Conservation (phyloP, 257 asterid species). For the Rhazya stricta region DNA sequence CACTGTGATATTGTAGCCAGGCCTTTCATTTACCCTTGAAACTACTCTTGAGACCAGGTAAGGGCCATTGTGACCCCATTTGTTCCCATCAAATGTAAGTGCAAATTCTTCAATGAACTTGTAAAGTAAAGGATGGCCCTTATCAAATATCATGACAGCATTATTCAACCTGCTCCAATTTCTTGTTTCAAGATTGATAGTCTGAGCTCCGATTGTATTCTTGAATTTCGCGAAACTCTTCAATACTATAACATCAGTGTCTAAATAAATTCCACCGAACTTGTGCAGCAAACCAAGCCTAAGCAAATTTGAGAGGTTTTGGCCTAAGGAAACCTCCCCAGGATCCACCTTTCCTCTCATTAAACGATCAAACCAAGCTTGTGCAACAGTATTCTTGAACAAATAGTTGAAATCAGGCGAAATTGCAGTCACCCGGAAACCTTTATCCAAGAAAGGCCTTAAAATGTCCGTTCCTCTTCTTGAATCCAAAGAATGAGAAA, state of each 20-base stretch:
- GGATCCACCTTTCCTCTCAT: conserved; percentile 55
- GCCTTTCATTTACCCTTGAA: conserved; percentile 45
- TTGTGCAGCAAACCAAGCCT: conserved; percentile 71
- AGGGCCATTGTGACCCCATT: conserved; percentile 99
- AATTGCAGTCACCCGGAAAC: conserved; percentile 53
- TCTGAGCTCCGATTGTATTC: conserved; percentile 81
- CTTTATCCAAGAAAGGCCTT: conserved; percentile 50
- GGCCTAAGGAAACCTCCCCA: conserved; percentile 81
- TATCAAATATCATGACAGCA: conserved; percentile 86
- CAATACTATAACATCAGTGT: conserved; percentile 65
- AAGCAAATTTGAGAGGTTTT: conserved; percentile 74
- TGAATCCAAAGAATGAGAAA: conserved; percentile 73
- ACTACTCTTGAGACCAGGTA: conserved; percentile 89
- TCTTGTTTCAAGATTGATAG: conserved; percentile 44
- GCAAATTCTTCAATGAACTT: conserved; percentile 91
- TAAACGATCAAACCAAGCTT: conserved; percentile 56
- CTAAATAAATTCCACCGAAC: conserved; percentile 86
- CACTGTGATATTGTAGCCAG: conserved; percentile 58
- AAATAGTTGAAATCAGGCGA: conserved; percentile 61
- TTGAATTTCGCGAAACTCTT: conserved; percentile 43
- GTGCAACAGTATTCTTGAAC: conserved; percentile 64
- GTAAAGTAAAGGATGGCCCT: conserved; percentile 67
- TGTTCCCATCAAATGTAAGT: conserved; percentile 83
- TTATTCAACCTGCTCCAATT: conserved; percentile 86
- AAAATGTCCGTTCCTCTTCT: conserved; percentile 45